These are phyloP conservation scores for Scolecobasidium constrictum DNA, from an alignment of 2,329 filamentous ascomycete genomes.

Conservation along the genomic window DNA sequence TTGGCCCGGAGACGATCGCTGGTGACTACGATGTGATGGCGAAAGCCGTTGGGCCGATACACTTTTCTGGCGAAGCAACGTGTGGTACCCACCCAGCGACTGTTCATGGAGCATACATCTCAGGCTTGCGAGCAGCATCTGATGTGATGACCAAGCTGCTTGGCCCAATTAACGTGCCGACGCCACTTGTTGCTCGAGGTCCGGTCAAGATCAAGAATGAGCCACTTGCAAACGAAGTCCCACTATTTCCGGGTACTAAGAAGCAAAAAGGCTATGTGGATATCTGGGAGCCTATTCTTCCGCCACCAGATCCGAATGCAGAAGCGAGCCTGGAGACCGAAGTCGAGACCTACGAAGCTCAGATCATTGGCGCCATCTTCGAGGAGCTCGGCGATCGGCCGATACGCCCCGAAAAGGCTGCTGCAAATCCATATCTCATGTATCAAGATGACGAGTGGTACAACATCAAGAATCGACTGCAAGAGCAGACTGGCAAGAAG, in stretches of 20 bases:
- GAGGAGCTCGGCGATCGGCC: constrained; percentile 64
- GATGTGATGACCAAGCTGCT: constrained; percentile 73
- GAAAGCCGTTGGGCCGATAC: constrained; percentile 68
- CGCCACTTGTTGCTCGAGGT: constrained; percentile 57
- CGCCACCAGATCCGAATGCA: constrained; percentile 2
- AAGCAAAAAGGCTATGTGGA: constrained; percentile 13
- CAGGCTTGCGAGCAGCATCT: constrained; percentile 77
- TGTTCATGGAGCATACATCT: constrained; percentile 92
- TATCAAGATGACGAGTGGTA: constrained; percentile 71
- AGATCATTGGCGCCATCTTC: constrained; percentile 45
- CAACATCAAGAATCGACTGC: constrained; percentile 51
- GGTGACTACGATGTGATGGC: constrained; percentile 94
- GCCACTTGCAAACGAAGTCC: neutral
- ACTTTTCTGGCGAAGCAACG: constrained; percentile 94
- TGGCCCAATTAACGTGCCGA: constrained; percentile 68
- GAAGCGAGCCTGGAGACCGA: constrained; percentile 13
- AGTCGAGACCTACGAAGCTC: constrained; percentile 43
- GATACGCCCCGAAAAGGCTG: constrained; percentile 57
- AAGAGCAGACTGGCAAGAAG: constrained; percentile 56
- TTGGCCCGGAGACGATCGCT: constrained; percentile 67
- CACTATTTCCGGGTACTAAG: constrained; percentile 7
- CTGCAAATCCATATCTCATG: constrained; percentile 77
- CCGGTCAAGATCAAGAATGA: constrained; percentile 1
- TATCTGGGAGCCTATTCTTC: constrained; percentile 8
- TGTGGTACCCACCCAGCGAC: constrained; percentile 93